phyloP scores from a whole-genome alignment of 139 green algal species.

The Nannochloris sp. region DNA sequence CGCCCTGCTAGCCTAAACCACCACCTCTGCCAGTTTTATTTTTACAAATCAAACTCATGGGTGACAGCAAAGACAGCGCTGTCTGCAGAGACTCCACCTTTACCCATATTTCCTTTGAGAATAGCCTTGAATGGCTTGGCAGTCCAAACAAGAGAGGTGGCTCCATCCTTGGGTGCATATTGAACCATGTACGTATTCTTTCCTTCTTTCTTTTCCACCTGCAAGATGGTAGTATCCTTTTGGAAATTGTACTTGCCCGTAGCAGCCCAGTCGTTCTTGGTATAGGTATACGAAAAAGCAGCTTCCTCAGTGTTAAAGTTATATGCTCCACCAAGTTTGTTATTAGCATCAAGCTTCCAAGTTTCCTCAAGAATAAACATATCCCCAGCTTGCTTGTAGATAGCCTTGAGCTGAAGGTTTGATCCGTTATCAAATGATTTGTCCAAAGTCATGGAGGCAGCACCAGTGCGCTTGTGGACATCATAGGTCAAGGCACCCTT shows the following conservation, averaged over 20 bases:
- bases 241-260: conserved; percentile 12
- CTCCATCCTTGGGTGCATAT: conserved; percentile 6
- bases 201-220: not conserved
- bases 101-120: conserved; percentile 2
- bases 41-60: conserved; percentile 21
- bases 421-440: not conserved
- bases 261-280: not conserved
- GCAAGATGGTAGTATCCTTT: not conserved
- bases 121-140: conserved; percentile 22
- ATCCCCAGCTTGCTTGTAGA: conserved; percentile 7
- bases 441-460: not conserved
- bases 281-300: conserved; percentile 9
- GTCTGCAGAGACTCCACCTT: not conserved
- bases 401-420: conserved; percentile 8
- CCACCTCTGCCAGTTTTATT: too few relatives aligned
- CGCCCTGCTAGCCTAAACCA: too few relatives aligned
- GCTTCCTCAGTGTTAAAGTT: conserved; percentile 23
- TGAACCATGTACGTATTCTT: conserved; percentile 1
- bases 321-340: conserved; percentile 23
- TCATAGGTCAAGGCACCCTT: conserved; percentile 17
- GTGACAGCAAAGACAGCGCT: not conserved
- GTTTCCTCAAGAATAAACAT: conserved; percentile 19
- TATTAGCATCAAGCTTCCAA: conserved; percentile 25
- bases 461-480: not conserved
- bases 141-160: conserved; percentile 10